phyloP scores from a whole-genome alignment of 78 protist genomes.

The Cavenderia fasciculata region DNA sequence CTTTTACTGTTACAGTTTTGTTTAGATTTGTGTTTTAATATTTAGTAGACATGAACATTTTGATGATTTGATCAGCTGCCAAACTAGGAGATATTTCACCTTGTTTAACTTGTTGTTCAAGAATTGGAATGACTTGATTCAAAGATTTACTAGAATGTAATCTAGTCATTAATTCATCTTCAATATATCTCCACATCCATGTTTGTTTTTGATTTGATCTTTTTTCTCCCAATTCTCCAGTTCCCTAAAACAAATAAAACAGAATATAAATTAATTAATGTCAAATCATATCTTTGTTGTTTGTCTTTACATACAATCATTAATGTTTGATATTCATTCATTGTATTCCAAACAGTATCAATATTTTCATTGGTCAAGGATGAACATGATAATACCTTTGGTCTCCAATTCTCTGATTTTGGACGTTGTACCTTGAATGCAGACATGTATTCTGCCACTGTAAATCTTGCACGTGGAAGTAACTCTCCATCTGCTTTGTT shows the following conservation, averaged over 20 bases:
- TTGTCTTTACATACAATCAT: slow-evolving; percentile 41
- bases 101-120: slow-evolving; percentile 74
- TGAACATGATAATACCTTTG: slow-evolving; percentile 56
- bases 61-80: slow-evolving; percentile 53
- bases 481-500: slow-evolving; percentile 95
- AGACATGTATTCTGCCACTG: slow-evolving; percentile 66
- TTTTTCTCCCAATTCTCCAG: slow-evolving; percentile 44
- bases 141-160: slow-evolving; percentile 12
- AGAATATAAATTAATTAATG: background rate
- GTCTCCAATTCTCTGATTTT: slow-evolving; percentile 65
- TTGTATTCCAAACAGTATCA: slow-evolving; percentile 65
- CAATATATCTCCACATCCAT: slow-evolving; percentile 70
- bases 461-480: slow-evolving; percentile 69
- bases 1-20: no score
- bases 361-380: slow-evolving; percentile 36
- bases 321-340: slow-evolving; percentile 17
- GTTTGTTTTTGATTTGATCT: slow-evolving; percentile 66
- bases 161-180: slow-evolving; percentile 57
- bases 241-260: background rate
- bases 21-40: no score
- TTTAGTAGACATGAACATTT: slow-evolving; percentile 31
- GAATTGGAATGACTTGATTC: slow-evolving; percentile 19
- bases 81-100: slow-evolving; percentile 63
- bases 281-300: background rate
- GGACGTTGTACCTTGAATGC: slow-evolving; percentile 83